Evolutionary conservation across 2,329 filamentous ascomycete genomes (phyloP).

Genomic region (Ceratocystis papillata): DNA sequence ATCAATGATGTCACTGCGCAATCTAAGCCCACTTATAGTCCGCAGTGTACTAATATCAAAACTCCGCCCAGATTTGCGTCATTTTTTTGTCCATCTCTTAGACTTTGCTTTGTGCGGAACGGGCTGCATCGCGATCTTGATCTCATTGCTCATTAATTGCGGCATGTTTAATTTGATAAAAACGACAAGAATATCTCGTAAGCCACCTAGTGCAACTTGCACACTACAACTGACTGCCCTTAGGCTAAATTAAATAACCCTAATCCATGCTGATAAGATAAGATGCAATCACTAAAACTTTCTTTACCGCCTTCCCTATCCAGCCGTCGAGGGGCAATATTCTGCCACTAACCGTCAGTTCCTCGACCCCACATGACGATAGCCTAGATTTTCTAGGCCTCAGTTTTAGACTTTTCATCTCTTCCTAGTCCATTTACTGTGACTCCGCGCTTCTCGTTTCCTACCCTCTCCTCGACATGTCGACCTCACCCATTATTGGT

Average conservation of each 20-base stretch:
- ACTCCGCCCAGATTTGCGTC: slow-evolving; percentile 3
- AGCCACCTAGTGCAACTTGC: not conserved
- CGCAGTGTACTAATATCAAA: slow-evolving; percentile 1
- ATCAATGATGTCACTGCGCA: slow-evolving; percentile 8
- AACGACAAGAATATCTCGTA: too few species aligned
- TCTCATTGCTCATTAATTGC: not conserved
- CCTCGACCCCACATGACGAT: slow-evolving; percentile 23
- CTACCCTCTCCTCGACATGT: slow-evolving; percentile 26
- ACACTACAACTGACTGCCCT: not conserved
- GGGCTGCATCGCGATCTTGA: not conserved
- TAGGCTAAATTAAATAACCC: not conserved
- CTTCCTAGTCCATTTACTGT: not conserved
- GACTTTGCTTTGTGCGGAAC: not conserved
- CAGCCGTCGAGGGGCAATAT: slow-evolving; percentile 2
- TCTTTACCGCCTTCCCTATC: slow-evolving; percentile 15
- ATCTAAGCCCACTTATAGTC: not conserved
- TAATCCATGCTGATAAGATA: slow-evolving; percentile 3
- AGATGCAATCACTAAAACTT: slow-evolving; percentile 14
- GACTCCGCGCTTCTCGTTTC: not conserved
- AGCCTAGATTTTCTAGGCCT: slow-evolving; percentile 20
- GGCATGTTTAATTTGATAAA: too few species aligned
- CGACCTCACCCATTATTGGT: slow-evolving; percentile 37
- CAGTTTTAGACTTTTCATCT: not conserved
- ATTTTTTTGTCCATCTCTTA: not conserved
- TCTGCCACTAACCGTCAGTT: slow-evolving; percentile 17